phyloP scores from a whole-genome alignment of 768 basidiomycete genomes.

The Rossbeevera mucosa region DNA sequence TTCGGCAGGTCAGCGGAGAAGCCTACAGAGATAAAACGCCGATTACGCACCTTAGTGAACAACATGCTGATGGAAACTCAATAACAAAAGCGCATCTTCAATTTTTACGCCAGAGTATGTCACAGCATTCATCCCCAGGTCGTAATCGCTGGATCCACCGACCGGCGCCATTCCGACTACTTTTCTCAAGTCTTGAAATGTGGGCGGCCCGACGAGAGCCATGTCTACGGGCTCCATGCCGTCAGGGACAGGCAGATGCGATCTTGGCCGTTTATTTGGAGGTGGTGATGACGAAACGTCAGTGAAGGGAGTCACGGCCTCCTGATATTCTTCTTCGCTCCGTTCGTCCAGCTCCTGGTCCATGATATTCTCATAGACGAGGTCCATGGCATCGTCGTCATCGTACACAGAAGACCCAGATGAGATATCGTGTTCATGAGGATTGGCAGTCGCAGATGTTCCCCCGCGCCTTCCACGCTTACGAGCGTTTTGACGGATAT shows the following conservation, averaged over 20 bases:
- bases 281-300: constrained; percentile 42
- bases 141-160: constrained; percentile 22
- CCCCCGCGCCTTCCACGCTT: constrained; percentile 58
- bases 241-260: constrained; percentile 30
- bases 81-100: constrained; percentile 69
- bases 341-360: constrained; percentile 46
- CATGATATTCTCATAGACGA: constrained; percentile 40
- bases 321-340: constrained; percentile 70
- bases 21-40: neutral
- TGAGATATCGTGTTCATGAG: constrained; percentile 46
- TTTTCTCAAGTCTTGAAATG: constrained; percentile 49
- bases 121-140: constrained; percentile 24
- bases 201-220: constrained; percentile 36
- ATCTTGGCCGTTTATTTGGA: constrained; percentile 28
- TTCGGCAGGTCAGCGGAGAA: constrained; percentile 9
- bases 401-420: constrained; percentile 49
- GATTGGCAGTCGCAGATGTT: constrained; percentile 29
- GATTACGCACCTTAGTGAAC: constrained; percentile 41
- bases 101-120: constrained; percentile 54
- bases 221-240: constrained; percentile 31
- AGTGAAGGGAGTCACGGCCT: constrained; percentile 70
- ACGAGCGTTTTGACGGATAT: constrained; percentile 75
- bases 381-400: constrained; percentile 47
- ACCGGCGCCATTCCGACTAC: constrained; percentile 25
- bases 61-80: constrained; percentile 69